Evolutionary conservation across 768 basidiomycete species (phyloP), one percentile per base, ranked within the genome.

Genomic region (Mycena crocata): DNA sequence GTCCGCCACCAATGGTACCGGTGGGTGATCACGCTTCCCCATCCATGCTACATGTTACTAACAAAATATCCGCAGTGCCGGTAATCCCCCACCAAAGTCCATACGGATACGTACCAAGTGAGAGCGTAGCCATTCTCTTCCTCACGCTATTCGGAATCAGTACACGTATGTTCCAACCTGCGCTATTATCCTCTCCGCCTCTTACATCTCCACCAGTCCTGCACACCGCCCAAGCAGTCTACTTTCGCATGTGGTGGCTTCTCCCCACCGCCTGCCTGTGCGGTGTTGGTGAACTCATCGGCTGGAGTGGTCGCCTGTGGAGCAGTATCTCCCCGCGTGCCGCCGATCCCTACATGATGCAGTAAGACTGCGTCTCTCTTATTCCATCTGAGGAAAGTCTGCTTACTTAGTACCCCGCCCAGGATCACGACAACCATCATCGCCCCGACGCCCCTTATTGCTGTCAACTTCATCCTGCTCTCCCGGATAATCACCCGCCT

Each of bases 231-330:
- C 85, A 89, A 74, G 80, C 84, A 1, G 45, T 80, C 1, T 75
- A 74, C 44, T 85, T 75, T 68, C 81, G 82, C 15, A 75, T 82
- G 50, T 88, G 87, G 84, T 90, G 84, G 82, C 66, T 89, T 12
- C 34, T 87, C 54, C 83, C 83, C 1, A 89, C 89, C 0, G 80
- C 80, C 5, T 76, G 81, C 17, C 69, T 87, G 0, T 81, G 83
- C 45, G 87, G 86, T 8, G 14, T 83, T 0, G 71, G 84, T 9
- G 90, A 90, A 70, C 70, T 85, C 15, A 64, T 85, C 3, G 89
- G 89, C 0, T 90, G 89, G 90, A 72, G 75, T 9, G 89, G 79
- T 1, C 74, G 89, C 24, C 72, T 88, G 5, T 90, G 86, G 88
- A 86, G 84, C 15, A 83, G 78, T 48, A 73, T 72, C 59, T 71